Evolutionary conservation across 2,329 filamentous ascomycete species (phyloP), one percentile per base, ranked within the genome.

Genomic region (Aquanectria penicillioides): DNA sequence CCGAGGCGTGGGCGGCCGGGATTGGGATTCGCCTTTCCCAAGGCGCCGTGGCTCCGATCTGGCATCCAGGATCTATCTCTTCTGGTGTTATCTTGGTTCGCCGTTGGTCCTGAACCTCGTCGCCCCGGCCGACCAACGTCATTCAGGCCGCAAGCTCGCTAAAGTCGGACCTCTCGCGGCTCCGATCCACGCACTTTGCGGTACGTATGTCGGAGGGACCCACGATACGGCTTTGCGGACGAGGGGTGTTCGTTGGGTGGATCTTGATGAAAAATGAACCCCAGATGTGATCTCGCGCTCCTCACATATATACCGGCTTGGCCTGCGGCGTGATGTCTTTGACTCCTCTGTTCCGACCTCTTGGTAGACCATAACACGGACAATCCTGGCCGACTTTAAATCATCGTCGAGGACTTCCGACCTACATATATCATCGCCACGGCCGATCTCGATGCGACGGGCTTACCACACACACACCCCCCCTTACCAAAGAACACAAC

Each of bases 1-100:
- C 36, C 18, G 49, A n/a, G 58, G 38, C 33, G 43, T 29, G 17
- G 25, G 20, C 22, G 53, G 28, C 37, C 56, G 47, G 62, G 55
- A 56, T 55, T 65, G 54, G 50, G 54, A 55, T 55, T 55, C 31
- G 38, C 37, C 25, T 34, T n/a, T 18, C 18, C 5, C 23, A 28
- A 29, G 52, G 20, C 55, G 31, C 50, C 41, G 58, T 40, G 40
- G 26, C 44, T 36, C 55, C 56, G 50, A 67, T 65, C 62, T 60
- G 34, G 41, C 53, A 62, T 51, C 46, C 49, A 38, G 44, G 43
- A 57, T 46, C 52, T 44, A 58, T 46, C 10, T 59, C 53, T 25
- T 38, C 17, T 44, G 33, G 11, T 29, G 54, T 23, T 50, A 46
- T 41, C 50, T 41, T 26, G 52, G 12, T 25, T 40, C 36, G 22